Evolutionary conservation across 2,329 filamentous ascomycete species (phyloP), one percentile per base, ranked within the genome.

Genomic region (Colletotrichum aenigma): DNA sequence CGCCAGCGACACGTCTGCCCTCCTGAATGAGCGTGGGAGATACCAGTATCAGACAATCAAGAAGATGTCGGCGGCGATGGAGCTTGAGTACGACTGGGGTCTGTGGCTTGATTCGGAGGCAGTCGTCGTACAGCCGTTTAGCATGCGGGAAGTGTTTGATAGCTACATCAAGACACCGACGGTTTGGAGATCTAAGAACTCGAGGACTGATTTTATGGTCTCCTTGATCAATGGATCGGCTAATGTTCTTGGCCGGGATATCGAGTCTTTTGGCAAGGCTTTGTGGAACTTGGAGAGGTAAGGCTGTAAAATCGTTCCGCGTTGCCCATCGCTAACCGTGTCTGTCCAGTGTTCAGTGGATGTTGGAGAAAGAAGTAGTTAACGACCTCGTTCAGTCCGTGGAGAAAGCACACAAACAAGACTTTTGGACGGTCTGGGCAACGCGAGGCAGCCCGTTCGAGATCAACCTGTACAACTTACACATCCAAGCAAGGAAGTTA

Each of bases 1-100:
- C 7, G 12, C n/a, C 13, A 21, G 18, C 4, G 64, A 75, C 9
- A 75, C 69, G 4, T 75, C 73, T 4, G 69, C 69, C 7, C n/a
- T 75, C 4, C 56, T 75, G 5, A 10, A 15, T 15, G 69, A 65
- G 15, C 69, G 43, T 4, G 73, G 73, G 5, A 75, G 64, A 28
- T 68, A 15, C 26, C 38, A 72, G n/a, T 75, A 75, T 15, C 73
- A 75, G 15, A 64, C 73, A 9, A 67, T 75, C 24, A 75, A 75
- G 36, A 75, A 75, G 32, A 4, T 75, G 43, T 38, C 62, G 7
- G 73, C 69, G n/a, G 71, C 71, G 24, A 26, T 26, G 15, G 24
- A 32, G 18, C n/a, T 75, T 3, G n/a, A 75, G 2, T 75, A 72
- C n/a, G 69, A 75, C 62, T 75, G 65, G 36, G 73, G 36, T 7